Evolutionary conservation across 306 rosid species (phyloP), one percentile per base, ranked within the genome.

Genomic region (Malus sylvestris): DNA sequence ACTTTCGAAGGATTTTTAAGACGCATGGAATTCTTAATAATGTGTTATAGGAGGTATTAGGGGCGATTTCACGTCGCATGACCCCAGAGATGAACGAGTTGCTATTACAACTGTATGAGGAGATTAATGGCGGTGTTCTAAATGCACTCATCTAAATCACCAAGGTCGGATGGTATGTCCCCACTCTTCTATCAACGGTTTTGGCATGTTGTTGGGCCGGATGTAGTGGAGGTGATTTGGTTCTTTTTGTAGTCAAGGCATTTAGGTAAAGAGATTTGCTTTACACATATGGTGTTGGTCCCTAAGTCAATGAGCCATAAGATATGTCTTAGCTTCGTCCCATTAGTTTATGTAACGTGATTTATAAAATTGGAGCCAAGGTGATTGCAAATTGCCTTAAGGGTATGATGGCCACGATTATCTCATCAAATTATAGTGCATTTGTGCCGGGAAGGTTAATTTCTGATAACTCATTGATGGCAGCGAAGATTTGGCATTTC

Each of bases 171-270:
- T 51, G 55, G 55, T 51, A 51, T 51, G 55, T 51, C 6, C 4
- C 16, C 16, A 0, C 55, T 51, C 4, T 51, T 51, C 4, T 51
- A 51, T 51, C 6, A 51, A 51, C 5, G 6, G 7, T 5, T 12
- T 12, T 51, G 55, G 55, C 15, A 51, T 51, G 55, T 51, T 3
- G 55, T 51, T 12, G 20, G 55, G 6, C 2, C 55, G 4, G 55
- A 51, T 12, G 7, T 12, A 3, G 2, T 51, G 4, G 19, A 51
- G 6, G 20, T 1, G 3, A 6, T 51, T 12, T 1, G 1, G 16
- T 12, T 2, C 1, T 14, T 51, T 15, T 51, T 3, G 12, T 0
- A 12, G 6, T 16, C 0, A 0, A 20, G 55, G 19, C 2, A 51
- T 12, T 51, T 51, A 1, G 5, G 55, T 4, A 15, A 5, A 5